Evolutionary conservation across 2,329 filamentous ascomycete species (phyloP), one percentile per base, ranked within the genome.

Genomic region (Ploettnerulaceae sp.): DNA sequence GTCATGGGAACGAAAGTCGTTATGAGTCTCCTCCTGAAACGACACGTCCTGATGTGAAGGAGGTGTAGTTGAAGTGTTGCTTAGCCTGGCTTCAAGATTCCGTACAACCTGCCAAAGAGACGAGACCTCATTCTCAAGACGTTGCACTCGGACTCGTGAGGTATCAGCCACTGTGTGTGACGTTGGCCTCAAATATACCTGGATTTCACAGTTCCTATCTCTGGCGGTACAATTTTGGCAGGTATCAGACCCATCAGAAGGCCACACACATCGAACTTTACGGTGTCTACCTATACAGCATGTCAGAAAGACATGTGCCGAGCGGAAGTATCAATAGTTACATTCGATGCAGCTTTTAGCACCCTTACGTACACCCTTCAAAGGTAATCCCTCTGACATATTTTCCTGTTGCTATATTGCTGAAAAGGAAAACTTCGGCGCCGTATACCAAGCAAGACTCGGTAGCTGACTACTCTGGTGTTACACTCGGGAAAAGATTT

Each of bases 241-340:
- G 14, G 29, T 28, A 5, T 31, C 24, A 2, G 35, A 26, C 29
- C 44, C 44, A 26, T 47, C 36, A 14, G 14, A 7, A 8, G 37
- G 44, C 44, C 44, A 47, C n/a, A 33, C 44, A 31, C 44, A 40
- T 9, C 44, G 35, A 21, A 47, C 44, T 47, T 47, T 47, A 5
- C 36, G 36, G 35, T 36, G 28, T 35, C 44, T 34, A 31, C 35
- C 35, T 47, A 29, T 5, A 40, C 11, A n/a, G n/a, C 14, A 4
- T 44, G 15, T 39, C 36, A 40, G 26, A 12, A 11, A n/a, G 29
- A 18, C 24, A 37, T 14, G n/a, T 17, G 17, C 24, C 18, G 8
- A 5, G 15, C n/a, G 9, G 2, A 14, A 21, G 17, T 34, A n/a
- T 29, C 32, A 14, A 37, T 5, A 24, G 29, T 9, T 11, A 47